Conservation (phyloP, 495 filamentous ascomycete genomes). For the Letharia columbiana region DNA sequence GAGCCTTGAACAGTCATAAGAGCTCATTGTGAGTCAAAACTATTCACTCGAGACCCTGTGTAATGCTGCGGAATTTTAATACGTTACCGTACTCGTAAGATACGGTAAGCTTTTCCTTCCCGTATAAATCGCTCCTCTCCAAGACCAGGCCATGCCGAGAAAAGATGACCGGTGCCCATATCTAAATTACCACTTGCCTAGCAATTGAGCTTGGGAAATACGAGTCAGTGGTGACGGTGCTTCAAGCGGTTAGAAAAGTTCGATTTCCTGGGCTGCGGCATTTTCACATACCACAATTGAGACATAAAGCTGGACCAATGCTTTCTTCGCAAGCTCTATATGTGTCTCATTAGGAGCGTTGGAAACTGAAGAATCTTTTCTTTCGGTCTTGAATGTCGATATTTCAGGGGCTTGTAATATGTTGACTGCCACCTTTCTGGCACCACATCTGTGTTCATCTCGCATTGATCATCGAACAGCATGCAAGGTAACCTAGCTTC, state of each 20-base stretch:
- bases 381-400: neutral
- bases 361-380: neutral
- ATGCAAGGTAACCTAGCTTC: neutral
- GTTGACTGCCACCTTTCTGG: neutral
- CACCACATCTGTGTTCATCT: neutral
- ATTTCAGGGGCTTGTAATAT: neutral
- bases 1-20: neutral
- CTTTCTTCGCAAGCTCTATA: too few relatives aligned
- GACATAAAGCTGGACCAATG: too few relatives aligned
- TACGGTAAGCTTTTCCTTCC: neutral
- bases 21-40: constrained; percentile 3
- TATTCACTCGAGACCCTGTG: neutral
- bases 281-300: too few relatives aligned
- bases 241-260: too few relatives aligned
- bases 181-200: too few relatives aligned
- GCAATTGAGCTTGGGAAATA: too few relatives aligned
- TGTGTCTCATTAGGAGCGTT: too few relatives aligned
- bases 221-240: too few relatives aligned
- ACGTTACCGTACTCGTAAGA: neutral
- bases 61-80: neutral
- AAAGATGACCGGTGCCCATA: too few relatives aligned
- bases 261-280: too few relatives aligned
- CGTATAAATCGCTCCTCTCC: neutral
- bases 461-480: neutral
- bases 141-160: too few relatives aligned